phyloP scores from a whole-genome alignment of 2,329 filamentous ascomycete species.

The Emydomyces testavorans region DNA sequence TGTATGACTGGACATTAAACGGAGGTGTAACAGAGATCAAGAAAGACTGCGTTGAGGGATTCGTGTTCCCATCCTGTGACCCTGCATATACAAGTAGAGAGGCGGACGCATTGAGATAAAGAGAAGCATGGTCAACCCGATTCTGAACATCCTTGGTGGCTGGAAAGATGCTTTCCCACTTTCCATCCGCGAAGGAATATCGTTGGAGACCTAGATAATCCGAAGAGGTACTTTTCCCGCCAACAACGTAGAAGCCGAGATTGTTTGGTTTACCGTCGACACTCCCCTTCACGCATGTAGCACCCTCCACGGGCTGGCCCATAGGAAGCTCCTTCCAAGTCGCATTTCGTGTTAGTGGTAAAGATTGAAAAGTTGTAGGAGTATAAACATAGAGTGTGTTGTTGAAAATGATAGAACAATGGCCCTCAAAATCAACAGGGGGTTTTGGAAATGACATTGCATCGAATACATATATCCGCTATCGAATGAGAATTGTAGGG shows the following conservation, averaged over 20 bases:
- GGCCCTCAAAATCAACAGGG: slow-evolving; percentile 55
- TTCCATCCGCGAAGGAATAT: slow-evolving; percentile 46
- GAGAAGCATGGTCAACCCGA: slow-evolving; percentile 61
- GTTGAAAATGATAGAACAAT: slow-evolving; percentile 71
- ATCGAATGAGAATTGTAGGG: slow-evolving; percentile 1
- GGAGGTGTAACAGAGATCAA: slow-evolving; percentile 56
- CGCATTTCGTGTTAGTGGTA: slow-evolving; percentile 56
- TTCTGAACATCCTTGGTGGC: slow-evolving; percentile 49
- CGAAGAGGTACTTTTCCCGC: slow-evolving; percentile 51
- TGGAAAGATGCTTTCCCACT: slow-evolving; percentile 47
- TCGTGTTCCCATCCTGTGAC: slow-evolving; percentile 47
- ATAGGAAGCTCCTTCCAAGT: slow-evolving; percentile 57
- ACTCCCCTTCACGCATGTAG: slow-evolving; percentile 61
- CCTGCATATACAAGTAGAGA: slow-evolving; percentile 74
- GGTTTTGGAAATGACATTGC: slow-evolving; percentile 64
- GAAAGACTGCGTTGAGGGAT: slow-evolving; percentile 62
- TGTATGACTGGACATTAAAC: slow-evolving; percentile 50
- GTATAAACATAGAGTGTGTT: slow-evolving; percentile 80
- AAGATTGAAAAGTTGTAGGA: slow-evolving; percentile 58
- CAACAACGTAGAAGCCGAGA: slow-evolving; percentile 67
- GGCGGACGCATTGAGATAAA: slow-evolving; percentile 58
- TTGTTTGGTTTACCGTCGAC: slow-evolving; percentile 45
- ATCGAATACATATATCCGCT: slow-evolving; percentile 6
- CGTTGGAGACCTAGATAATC: slow-evolving; percentile 65
- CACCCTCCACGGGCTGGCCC: slow-evolving; percentile 61